Evolutionary conservation across 1,139 yeast species (phyloP).

Genomic region (Arxiozyma heterogenica): DNA sequence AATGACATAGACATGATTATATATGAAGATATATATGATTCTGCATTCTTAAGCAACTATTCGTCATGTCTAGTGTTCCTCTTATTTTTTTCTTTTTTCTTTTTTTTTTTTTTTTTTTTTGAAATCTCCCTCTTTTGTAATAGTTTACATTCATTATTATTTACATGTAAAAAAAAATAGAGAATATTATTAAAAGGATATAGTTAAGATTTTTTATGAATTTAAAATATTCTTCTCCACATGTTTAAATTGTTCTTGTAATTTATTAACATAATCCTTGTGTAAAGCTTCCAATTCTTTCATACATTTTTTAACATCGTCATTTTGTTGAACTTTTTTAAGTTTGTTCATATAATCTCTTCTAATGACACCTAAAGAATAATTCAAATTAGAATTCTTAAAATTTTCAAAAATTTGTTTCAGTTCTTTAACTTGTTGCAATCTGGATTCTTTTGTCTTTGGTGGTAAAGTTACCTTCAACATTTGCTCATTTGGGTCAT

Average conservation of each 20-base stretch:
- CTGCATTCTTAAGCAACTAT: too few species aligned
- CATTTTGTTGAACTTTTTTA: conserved; percentile 46
- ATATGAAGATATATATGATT: too few species aligned
- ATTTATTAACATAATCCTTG: conserved; percentile 51
- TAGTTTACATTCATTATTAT: too few species aligned
- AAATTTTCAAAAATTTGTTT: conserved; percentile 57
- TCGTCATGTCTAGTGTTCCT: too few species aligned
- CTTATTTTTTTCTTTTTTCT: too few species aligned
- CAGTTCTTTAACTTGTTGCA: conserved; percentile 47
- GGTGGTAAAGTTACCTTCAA: conserved; percentile 71
- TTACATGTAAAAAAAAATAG: not conserved
- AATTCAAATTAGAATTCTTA: conserved; percentile 45
- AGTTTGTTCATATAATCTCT: conserved; percentile 50
- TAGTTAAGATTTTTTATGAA: conserved; percentile 1
- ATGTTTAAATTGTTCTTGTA: conserved; percentile 48
- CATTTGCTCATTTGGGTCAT: conserved; percentile 59
- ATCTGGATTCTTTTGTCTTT: conserved; percentile 59
- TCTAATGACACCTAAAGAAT: conserved; percentile 56
- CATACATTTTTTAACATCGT: conserved; percentile 44
- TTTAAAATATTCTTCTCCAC: conserved; percentile 43
- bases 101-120: too few species aligned
- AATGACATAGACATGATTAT: too few species aligned
- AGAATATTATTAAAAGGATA: not conserved
- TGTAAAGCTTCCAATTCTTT: conserved; percentile 58
- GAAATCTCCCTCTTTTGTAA: too few species aligned